A percentile compares a stretch with the other conserved stretches of the same genome.
These are phyloP conservation scores for Neltuma alba DNA, from an alignment of 306 rosid genomes.

Conservation along the genomic window DNA sequence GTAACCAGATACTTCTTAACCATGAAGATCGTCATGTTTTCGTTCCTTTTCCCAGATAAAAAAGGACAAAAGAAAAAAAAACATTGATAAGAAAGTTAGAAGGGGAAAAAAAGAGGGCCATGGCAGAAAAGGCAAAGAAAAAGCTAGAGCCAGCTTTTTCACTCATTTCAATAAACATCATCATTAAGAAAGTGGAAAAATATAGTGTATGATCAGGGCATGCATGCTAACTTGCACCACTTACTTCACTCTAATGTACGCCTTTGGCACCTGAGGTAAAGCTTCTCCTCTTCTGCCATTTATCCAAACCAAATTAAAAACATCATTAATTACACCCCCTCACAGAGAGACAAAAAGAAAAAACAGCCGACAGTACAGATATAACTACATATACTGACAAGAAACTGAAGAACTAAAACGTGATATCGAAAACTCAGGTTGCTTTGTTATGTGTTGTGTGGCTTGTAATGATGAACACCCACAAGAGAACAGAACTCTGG, in stretches of 20 bases:
- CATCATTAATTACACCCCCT: neutral
- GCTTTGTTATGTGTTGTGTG: neutral
- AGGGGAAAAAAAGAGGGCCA: neutral
- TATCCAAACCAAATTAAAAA: neutral
- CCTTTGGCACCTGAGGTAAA: constrained; percentile 67
- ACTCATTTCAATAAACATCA: constrained; percentile 50
- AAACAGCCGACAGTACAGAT: neutral
- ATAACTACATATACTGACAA: neutral
- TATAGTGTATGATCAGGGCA: constrained; percentile 24
- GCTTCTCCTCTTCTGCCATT: constrained; percentile 50
- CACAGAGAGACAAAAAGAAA: neutral
- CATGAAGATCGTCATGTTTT: constrained; percentile 62
- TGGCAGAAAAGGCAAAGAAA: constrained; percentile 28
- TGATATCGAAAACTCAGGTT: constrained; percentile 2
- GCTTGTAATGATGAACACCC: neutral
- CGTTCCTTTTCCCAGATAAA: constrained; percentile 48
- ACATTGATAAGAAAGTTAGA: neutral
- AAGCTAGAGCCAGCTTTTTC: constrained; percentile 39
- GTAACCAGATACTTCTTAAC: constrained; percentile 71
- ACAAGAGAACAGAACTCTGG: neutral
- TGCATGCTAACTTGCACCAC: constrained; percentile 59
- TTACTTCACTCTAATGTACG: constrained; percentile 75
- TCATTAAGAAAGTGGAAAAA: constrained; percentile 48
- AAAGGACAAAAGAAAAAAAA: neutral
- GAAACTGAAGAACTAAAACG: neutral